A percentile compares a stretch with the other conserved stretches of the same genome.
phyloP scores from a whole-genome alignment of 2,329 filamentous ascomycete genomes.

The Colletotrichum sp. region DNA sequence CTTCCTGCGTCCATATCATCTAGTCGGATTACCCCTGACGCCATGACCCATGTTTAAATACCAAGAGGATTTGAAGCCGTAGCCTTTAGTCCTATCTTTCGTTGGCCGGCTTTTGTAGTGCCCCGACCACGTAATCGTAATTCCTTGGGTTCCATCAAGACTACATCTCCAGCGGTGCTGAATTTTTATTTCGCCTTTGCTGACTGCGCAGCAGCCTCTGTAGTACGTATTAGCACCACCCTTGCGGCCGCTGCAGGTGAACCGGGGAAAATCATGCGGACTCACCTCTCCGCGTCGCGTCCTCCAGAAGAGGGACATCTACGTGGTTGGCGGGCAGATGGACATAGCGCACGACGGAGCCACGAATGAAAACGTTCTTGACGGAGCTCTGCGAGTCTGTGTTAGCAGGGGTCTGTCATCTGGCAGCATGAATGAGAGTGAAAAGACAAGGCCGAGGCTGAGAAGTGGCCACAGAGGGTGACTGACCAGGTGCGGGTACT shows the following conservation, averaged over 20 bases:
- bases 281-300: conserved; percentile 86
- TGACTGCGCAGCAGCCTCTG: conserved; percentile 64
- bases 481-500: conserved; percentile 88
- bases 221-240: conserved; percentile 7
- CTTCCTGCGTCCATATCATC: not conserved
- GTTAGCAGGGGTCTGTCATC: not conserved
- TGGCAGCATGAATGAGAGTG: not conserved
- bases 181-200: conserved; percentile 55
- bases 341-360: conserved; percentile 91
- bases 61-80: not conserved
- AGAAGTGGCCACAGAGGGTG: not conserved
- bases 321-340: conserved; percentile 84
- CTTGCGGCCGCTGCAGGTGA: not conserved
- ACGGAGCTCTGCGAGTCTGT: conserved; percentile 65
- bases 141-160: not conserved
- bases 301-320: conserved; percentile 85
- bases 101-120: conserved; percentile 8
- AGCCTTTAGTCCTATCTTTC: not conserved
- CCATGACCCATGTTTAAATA: not conserved
- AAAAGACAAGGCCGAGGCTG: not conserved
- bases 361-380: conserved; percentile 95
- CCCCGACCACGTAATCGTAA: not conserved
- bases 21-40: not conserved
- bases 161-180: not conserved
- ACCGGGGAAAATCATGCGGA: not conserved